Base-by-base conservation (phyloP, 192 early-diverging fungal genomes). In the Entomortierella beljakovae region DNA sequence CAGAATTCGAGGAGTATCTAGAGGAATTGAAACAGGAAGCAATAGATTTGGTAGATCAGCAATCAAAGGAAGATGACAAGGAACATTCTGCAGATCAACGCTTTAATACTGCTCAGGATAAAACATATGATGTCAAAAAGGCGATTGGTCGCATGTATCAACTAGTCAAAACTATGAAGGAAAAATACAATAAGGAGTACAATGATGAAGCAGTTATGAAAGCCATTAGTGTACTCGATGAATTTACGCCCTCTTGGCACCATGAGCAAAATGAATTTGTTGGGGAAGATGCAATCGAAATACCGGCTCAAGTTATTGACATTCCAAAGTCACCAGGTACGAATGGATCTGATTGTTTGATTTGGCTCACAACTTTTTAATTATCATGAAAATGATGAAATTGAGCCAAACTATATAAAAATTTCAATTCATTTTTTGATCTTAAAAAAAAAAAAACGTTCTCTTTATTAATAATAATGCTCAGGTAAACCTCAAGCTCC, bases 1-100 rank as follows among this genome's bases (percentile, higher is more conserved):
- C 81, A 15, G 84, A 76, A 11, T 95, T 88, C 55, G 88, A 90
- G 13, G 86, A 88, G 38, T 94, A 91, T 33, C 28, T 88, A 1
- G 82, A 82, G 11, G 81, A 82, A 0, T 79, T 83, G 48, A 86
- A 85, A 56, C 40, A 79, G 67, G 52, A 70, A 20, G 65, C 48
- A 6, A 29, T 32, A 5, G 61, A 53, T 16, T 64, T 55, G 25
- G 65, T 80, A 15, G 72, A 64, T 4, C 73, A 74, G 25, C 80
- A 86, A 13, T 18, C 38, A 16, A 22, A 25, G 46, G 11, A 28
- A 16, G 48, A 53, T 23, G 63, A 65, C 18, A 20, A 61, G 26
- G 61, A 37, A 6, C 67, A 61, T 29, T 16, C 71, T 61, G 53
- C 71, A 5, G 31, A 51, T 8, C 7, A 74, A 42, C 71, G 22